Base-by-base conservation (phyloP, 371 early-diverging fungal genomes). In the Rhizopus microsporus region DNA sequence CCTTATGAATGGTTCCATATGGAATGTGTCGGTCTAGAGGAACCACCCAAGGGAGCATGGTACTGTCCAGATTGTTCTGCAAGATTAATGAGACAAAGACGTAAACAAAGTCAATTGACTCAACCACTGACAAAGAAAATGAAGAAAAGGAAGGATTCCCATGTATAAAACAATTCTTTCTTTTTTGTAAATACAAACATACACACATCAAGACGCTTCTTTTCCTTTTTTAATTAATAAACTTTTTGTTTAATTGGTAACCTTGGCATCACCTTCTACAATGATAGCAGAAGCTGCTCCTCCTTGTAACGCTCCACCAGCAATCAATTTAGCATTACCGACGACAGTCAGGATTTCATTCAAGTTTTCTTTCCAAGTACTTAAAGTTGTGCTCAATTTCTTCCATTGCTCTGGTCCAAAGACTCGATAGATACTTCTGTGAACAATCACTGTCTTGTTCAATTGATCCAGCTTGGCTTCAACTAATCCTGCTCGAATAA, bases 391-490 rank as follows among this genome's bases (percentile, higher is more conserved):
- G 55, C 80, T 79, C 65, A 96, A 68, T 39, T 82, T 74, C 66
- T 87, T 72, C 94, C 94, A 96, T 74, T 96, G 89, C 9, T 82
- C 84, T 46, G 75, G 75, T 48, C 86, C 87, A 63, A 96, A 95
- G n/a, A 83, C 84, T 49, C 94, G 88, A 71, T 91, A 89, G 31
- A 92, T 91, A 47, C 94, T 86, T 48, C 95, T 87, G 68, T 88
- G 91, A 50, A 81, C 75, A 54, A 71, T 75, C 15, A 92, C 88
- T 6, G 89, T 85, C 67, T 86, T 84, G 67, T 85, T 82, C 31
- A 95, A 79, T 78, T 96, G 97, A 78, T 96, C 89, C 77, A 97
- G 87, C 75, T 93, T 93, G 63, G 93, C 96, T 70, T 95, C 94
- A n/a, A 95, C 85, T 57, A 97, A 80, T 45, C 93, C 93, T 35